A percentile compares a stretch with the other conserved stretches of the same genome.
Conservation (phyloP, 1,139 yeast species). For the Yamadazyma mexicana region DNA sequence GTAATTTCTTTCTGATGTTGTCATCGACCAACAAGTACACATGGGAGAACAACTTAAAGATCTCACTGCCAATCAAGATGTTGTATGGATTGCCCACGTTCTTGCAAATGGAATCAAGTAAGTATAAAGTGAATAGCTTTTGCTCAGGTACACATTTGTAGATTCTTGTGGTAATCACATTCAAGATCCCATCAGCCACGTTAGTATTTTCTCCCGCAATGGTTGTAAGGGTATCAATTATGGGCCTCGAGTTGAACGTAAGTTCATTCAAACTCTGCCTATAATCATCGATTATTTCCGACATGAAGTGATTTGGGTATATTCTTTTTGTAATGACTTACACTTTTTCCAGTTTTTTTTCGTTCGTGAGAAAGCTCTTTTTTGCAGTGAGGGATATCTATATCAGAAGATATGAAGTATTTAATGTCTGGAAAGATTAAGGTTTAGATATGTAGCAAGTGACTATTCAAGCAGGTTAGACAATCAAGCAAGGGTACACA, state of each 20-base stretch:
- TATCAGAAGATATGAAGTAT: neutral
- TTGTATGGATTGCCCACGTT: constrained; percentile 89
- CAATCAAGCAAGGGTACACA: no score
- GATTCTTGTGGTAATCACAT: constrained; percentile 66
- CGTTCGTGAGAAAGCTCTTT: no score
- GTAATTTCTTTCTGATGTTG: constrained; percentile 62
- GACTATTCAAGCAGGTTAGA: no score
- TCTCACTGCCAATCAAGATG: constrained; percentile 63
- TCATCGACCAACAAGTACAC: constrained; percentile 81
- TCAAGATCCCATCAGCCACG: constrained; percentile 75
- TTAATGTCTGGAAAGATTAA: no score
- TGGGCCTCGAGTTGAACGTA: constrained; percentile 87
- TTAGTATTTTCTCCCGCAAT: constrained; percentile 82
- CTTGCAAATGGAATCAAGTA: constrained; percentile 91
- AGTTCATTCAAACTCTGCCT: constrained; percentile 67
- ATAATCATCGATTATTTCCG: constrained; percentile 51
- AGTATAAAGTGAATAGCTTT: constrained; percentile 78
- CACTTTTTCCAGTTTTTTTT: no score
- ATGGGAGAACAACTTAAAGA: constrained; percentile 68
- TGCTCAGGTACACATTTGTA: constrained; percentile 65
- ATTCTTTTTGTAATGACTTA: neutral
- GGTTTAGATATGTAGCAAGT: no score
- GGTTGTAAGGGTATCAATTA: constrained; percentile 80
- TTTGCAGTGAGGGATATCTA: neutral
- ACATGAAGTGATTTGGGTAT: constrained; percentile 12